Conservation (phyloP, 306 rosid species). For the Trichosanthes cucumerina region DNA sequence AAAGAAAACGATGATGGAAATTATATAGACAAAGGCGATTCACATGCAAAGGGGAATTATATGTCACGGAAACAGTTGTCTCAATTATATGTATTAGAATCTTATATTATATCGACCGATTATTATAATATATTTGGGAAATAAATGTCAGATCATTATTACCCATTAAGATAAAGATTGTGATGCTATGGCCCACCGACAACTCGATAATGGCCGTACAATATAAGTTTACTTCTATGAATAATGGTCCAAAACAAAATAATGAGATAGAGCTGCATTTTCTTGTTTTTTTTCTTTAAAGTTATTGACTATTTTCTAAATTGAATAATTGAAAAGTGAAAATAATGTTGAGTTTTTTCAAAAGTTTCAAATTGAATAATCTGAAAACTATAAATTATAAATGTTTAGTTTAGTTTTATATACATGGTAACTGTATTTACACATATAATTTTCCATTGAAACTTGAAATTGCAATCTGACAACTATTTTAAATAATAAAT, state of each 20-base stretch:
- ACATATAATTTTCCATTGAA: no score
- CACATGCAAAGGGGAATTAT: background rate
- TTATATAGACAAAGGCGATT: background rate
- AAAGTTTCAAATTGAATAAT: background rate
- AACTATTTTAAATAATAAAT: no score
- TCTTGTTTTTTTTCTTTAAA: background rate
- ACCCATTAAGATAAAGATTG: slow-evolving; percentile 12
- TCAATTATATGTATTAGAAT: slow-evolving; percentile 3
- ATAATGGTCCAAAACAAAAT: slow-evolving; percentile 20
- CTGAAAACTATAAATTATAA: no score
- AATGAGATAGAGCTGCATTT: background rate
- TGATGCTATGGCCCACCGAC: slow-evolving; percentile 48
- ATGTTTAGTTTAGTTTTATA: no score
- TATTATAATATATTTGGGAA: background rate
- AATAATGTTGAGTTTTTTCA: background rate
- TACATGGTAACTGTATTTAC: no score
- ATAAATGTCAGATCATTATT: slow-evolving; percentile 5
- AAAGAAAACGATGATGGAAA: background rate
- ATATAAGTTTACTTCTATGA: slow-evolving; percentile 30
- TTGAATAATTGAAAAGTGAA: background rate
- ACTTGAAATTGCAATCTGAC: no score
- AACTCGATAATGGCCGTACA: slow-evolving; percentile 46
- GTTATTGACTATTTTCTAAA: background rate
- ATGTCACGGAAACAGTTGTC: background rate
- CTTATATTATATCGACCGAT: background rate